Evolutionary conservation across 805 yeast species (phyloP).

Genomic region (Jamesozyma rosinii): DNA sequence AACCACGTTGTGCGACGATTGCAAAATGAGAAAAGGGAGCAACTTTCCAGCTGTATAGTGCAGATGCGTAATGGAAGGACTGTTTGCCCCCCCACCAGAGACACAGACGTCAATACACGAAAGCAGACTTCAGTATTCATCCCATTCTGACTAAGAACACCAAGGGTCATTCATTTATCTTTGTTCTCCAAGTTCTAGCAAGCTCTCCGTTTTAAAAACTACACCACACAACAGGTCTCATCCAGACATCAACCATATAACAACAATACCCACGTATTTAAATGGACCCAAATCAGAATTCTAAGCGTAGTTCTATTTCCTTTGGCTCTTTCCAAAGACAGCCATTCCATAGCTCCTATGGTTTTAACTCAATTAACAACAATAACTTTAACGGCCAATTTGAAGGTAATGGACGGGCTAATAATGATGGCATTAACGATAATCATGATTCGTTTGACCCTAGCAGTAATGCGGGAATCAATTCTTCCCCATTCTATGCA

Average conservation of each 20-base stretch:
- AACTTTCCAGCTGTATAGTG: too few relatives aligned
- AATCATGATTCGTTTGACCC: conserved; percentile 3
- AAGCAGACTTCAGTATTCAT: too few relatives aligned
- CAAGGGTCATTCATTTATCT: too few relatives aligned
- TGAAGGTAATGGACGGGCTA: conserved; percentile 1
- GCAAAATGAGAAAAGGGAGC: too few relatives aligned
- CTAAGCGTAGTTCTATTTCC: conserved; percentile 27
- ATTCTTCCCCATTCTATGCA: neutral
- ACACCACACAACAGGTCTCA: too few relatives aligned
- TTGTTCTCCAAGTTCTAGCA: too few relatives aligned
- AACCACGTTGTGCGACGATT: too few relatives aligned
- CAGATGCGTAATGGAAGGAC: too few relatives aligned
- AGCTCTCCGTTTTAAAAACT: too few relatives aligned
- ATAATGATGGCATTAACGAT: conserved; percentile 7
- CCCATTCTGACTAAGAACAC: too few relatives aligned
- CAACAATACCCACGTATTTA: neutral
- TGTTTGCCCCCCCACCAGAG: too few relatives aligned
- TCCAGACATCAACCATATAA: neutral
- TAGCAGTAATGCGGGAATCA: conserved; percentile 3
- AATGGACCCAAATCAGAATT: conserved; percentile 23
- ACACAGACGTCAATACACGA: too few relatives aligned
- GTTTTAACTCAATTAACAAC: conserved; percentile 1
- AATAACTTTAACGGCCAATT: conserved; percentile 3
- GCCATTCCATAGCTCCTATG: conserved; percentile 8
- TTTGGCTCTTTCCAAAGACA: conserved; percentile 22